These are phyloP conservation scores for Auxenochlorella pyrenoidosa DNA, from an alignment of 139 green algal genomes.

Conservation along the genomic window DNA sequence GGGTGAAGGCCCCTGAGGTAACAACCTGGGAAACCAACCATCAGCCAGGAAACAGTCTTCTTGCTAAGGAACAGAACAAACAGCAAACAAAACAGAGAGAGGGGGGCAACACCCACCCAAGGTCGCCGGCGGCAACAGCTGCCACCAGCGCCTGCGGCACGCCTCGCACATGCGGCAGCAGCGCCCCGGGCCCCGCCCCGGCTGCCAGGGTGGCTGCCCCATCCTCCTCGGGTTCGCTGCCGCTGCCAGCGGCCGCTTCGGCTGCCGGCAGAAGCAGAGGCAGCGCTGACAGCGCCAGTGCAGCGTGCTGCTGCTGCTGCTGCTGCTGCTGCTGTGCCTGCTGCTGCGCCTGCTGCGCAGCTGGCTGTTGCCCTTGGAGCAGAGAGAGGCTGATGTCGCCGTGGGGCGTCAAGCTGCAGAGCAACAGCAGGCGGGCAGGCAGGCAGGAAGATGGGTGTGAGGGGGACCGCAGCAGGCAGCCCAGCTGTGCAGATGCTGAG, in stretches of 20 bases:
- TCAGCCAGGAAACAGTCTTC: too few species aligned
- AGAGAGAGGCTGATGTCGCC: not conserved
- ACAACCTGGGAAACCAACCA: too few species aligned
- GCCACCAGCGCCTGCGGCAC: slow-evolving; percentile 4
- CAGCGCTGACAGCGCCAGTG: not conserved
- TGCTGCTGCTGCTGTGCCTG: not conserved
- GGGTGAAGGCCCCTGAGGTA: too few species aligned
- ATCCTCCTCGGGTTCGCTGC: too few species aligned
- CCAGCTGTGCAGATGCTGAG: not conserved
- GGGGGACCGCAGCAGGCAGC: not conserved
- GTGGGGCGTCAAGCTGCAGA: slow-evolving; percentile 3
- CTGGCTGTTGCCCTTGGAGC: not conserved
- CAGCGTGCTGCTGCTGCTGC: not conserved
- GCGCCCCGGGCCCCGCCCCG: not conserved
- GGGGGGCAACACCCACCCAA: not conserved
- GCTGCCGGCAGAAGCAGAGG: slow-evolving; percentile 11
- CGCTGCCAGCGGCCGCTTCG: not conserved
- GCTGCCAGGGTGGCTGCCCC: not conserved
- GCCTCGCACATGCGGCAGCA: slow-evolving; percentile 12
- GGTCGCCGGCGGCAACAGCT: not conserved
- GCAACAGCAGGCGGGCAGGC: not conserved
- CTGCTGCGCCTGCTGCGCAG: not conserved
- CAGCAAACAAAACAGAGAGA: too few species aligned
- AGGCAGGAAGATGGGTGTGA: not conserved
- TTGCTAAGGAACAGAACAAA: too few species aligned